Evolutionary conservation across 2,329 filamentous ascomycete genomes (phyloP), one percentile per base, ranked within the genome.

Genomic region (Colletotrichum tanaceti): DNA sequence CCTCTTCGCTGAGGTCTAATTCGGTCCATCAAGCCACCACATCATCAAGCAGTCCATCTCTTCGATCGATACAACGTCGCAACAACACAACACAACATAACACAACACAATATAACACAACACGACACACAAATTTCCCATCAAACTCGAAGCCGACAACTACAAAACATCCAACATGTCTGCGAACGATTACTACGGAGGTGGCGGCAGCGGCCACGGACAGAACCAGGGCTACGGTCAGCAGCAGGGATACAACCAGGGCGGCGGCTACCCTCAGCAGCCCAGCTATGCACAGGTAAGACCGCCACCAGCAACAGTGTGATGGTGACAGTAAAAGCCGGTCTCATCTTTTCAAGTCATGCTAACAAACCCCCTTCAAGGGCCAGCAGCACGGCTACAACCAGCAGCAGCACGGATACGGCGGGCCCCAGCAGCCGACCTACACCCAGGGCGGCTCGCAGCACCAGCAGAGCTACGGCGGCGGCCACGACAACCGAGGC

Each of bases 171-270:
- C 49, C 62, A 72, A 2, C 35, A 81, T 82, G 80, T 80, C 80
- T 11, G 72, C 76, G 52, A 74, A 79, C 63, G 78, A 80, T 49
- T 81, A 80, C 71, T 82, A 81, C 75, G 77, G 77, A 70, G 73
- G 72, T 62, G 73, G 74, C 49, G 64, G 70, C 61, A 63, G 70
- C 22, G 72, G 74, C 52, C 69, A 65, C 38, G 72, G 72, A 53
- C 50, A 71, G 35, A 59, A 58, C 38, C 72, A 72, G 32, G 44
- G 44, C 11, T n/a, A 46, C 61, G 74, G 73, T 22, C 50, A 54
- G 6, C 50, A 39, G 1, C 50, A 39, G 1, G 70, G 68, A 22
- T 66, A 73, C 52, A 49, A 47, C 50, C 72, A 75, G 69, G 71
- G 70, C 58, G 74, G 73, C 39, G 49, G 55, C 64, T 73, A 68